phyloP scores from a whole-genome alignment of 441 rosid species.

The Erodium moschatum region DNA sequence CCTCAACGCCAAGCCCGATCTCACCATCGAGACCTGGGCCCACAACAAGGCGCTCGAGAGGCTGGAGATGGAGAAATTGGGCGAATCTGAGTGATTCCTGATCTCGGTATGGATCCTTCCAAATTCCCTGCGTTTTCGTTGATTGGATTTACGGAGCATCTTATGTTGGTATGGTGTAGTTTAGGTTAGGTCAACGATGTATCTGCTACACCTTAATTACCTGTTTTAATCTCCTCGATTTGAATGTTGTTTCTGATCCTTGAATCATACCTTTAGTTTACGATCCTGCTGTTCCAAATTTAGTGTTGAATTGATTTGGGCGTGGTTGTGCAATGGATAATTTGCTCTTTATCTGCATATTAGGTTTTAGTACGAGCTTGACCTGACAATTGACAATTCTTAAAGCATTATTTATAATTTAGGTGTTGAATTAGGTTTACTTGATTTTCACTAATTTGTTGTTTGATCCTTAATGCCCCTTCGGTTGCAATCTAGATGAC shows the following conservation, averaged over 20 bases:
- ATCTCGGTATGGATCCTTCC: conserved; percentile 7
- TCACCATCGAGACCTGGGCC: conserved; percentile 90
- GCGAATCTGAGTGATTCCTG: conserved; percentile 21
- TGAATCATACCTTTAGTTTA: not conserved
- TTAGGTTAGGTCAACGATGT: conserved; percentile 11
- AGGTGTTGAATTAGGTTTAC: not conserved
- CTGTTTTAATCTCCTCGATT: not conserved
- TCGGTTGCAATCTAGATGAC: too few relatives aligned
- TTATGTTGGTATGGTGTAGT: conserved; percentile 15
- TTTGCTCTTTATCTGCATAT: not conserved
- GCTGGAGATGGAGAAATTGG: conserved; percentile 49
- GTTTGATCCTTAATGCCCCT: too few relatives aligned
- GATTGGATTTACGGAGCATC: not conserved
- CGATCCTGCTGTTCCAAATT: not conserved
- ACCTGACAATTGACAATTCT: not conserved
- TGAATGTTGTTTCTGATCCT: not conserved
- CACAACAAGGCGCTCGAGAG: conserved; percentile 83
- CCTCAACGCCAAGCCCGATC: conserved; percentile 90
- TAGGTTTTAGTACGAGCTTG: not conserved
- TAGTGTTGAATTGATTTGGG: not conserved
- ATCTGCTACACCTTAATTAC: conserved; percentile 2
- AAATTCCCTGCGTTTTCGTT: not conserved
- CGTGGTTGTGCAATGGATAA: not conserved
- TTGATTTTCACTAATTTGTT: not conserved
- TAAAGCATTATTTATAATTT: not conserved